Evolutionary conservation across 441 rosid species (phyloP), one percentile per base, ranked within the genome.

Genomic region (Melastoma candidum): DNA sequence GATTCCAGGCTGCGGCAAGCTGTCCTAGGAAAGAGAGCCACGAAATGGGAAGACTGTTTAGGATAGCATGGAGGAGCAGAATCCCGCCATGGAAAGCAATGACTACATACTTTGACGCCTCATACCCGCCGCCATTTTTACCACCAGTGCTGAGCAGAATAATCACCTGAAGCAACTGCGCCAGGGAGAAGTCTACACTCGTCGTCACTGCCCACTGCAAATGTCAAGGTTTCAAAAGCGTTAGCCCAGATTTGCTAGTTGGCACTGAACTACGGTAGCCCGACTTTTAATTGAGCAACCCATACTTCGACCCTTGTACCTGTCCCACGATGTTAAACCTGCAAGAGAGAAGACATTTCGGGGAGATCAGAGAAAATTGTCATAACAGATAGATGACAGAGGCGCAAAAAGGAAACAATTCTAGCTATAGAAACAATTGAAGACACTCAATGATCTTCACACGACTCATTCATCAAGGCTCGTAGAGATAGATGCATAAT

Each of bases 241-340:
- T 29, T 29, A 29, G 36, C 36, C 7, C 36, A 29, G 36, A 29
- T 29, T 29, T 29, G 36, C 36, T 3, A 29, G 36, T 29, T 29
- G 36, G 36, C 36, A 7, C 36, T 7, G 5, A 29, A 3, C 7
- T 29, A 29, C 7, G 36, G 5, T 3, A 29, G 36, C 36, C 36
- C 7, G 36, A 29, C 36, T 29, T 29, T 3, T 17, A 29, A 29
- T 29, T 3, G 36, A 29, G 3, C 3, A 7, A 7, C 36, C 36
- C 3, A 7, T 3, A 29, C 36, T 29, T 29, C 36, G 36, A 29
- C 36, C 36, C 36, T 29, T 29, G 7, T 52, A 83, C 96, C 96
- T 92, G 97, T 67, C 98, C 98, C 58, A 88, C 90, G 58, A 92
- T 88, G 75, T 88, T 92, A 77, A 85, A 88, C 98, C 98, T 87